Conservation (phyloP, 2,329 filamentous ascomycete genomes). For the Lithohypha guttulata region DNA sequence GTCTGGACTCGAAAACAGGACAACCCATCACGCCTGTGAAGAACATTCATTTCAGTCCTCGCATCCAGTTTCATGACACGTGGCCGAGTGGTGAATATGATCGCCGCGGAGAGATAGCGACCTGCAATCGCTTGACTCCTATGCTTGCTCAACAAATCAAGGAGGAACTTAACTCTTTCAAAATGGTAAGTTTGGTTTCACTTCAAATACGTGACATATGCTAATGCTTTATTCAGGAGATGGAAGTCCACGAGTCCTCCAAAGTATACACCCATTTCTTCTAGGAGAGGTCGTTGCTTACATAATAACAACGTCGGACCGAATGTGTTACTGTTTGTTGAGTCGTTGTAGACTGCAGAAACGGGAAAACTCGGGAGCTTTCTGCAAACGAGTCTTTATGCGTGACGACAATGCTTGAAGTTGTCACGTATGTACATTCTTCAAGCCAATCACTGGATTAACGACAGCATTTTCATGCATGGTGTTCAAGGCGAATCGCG, state of each 20-base stretch:
- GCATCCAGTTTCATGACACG: constrained; percentile 90
- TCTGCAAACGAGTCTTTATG: constrained; percentile 17
- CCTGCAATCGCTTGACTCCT: constrained; percentile 92
- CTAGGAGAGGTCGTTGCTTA: constrained; percentile 33
- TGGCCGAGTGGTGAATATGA: constrained; percentile 96
- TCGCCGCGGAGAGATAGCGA: constrained; percentile 87
- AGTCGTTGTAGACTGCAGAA: constrained; percentile 6
- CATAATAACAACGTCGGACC: constrained; percentile 8
- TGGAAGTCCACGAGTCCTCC: constrained; percentile 98
- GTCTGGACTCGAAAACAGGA: constrained; percentile 61
- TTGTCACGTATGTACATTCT: constrained; percentile 19
- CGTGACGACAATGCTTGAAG: constrained; percentile 9
- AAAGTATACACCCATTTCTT: constrained; percentile 99
- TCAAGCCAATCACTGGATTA: constrained; percentile 7
- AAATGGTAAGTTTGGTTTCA: constrained; percentile 61
- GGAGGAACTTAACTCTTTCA: constrained; percentile 97
- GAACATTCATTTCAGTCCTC: constrained; percentile 70
- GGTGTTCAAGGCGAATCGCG: constrained; percentile 3
- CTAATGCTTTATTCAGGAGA: constrained; percentile 56
- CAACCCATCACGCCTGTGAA: constrained; percentile 65
- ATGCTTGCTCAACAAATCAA: constrained; percentile 98
- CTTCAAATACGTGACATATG: constrained; percentile 29
- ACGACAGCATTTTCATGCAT: constrained; percentile 9
- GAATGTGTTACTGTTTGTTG: background rate
- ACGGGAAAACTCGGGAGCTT: constrained; percentile 1